Base-by-base conservation (phyloP, 2,329 filamentous ascomycete species). In the Mycocentrospora acerina region DNA sequence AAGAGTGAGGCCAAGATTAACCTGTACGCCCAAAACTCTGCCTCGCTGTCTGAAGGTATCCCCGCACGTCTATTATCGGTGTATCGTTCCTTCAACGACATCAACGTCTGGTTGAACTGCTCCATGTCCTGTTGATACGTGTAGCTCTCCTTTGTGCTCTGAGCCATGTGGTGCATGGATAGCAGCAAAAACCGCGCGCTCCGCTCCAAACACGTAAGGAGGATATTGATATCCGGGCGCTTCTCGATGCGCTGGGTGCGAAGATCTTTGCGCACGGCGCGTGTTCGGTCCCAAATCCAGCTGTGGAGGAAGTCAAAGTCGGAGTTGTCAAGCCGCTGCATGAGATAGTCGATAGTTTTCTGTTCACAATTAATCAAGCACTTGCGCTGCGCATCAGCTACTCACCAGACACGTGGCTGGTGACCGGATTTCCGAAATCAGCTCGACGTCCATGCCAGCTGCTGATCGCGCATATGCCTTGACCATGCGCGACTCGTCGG, bases 271-370 rank as follows among this genome's bases (percentile, higher is more conserved):
- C 81, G 75, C 41, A 85, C 77, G 4, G 79, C 80, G 31, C 81
- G 73, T 24, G 80, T 83, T 13, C 81, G 74, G 56, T 84, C 81
- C 81, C 81, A 85, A 17, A 84, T 73, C 59, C 83, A 85, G 44
- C 77, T 75, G 53, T 83, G 78, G 10, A 82, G 73, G n/a, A 53
- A 58, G 16, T 55, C 48, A 25, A 65, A 55, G 13, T 76, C 70
- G 18, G 78, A 73, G 27, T 70, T 71, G 38, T 83, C 64, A 7
- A 83, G 37, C 66, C 70, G 62, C 25, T 67, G 44, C 40, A 73
- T 66, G 12, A 76, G 60, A 42, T 73, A 72, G 28, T 71, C 62
- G 49, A 71, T 62, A 3, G 72, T 72, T 57, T 62, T 60, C 60
- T 69, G 42, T n/a, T 31, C 10, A 22, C 4, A 32, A 47, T 47